These are phyloP conservation scores for Entomortierella lignicola DNA, from an alignment of 192 early-diverging fungal genomes.

Conservation along the genomic window DNA sequence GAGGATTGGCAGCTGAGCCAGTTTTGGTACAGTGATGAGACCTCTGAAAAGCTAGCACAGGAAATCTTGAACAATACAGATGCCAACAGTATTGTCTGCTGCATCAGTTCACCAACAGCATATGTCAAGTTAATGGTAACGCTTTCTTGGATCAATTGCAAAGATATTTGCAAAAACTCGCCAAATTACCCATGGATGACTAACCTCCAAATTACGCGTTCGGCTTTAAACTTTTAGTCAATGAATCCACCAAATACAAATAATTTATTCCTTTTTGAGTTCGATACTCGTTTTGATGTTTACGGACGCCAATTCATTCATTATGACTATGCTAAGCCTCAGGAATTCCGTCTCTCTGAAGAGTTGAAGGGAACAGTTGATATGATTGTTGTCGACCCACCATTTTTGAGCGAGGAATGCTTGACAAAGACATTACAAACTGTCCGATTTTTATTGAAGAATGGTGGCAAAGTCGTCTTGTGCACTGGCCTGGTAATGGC, in stretches of 20 bases:
- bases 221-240: slow-evolving; percentile 29
- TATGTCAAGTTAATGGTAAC: slow-evolving; percentile 73
- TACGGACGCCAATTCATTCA: slow-evolving; percentile 75
- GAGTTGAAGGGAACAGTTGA: slow-evolving; percentile 67
- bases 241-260: slow-evolving; percentile 40
- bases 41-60: slow-evolving; percentile 46
- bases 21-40: slow-evolving; percentile 62
- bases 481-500: slow-evolving; percentile 62
- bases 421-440: slow-evolving; percentile 74
- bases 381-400: slow-evolving; percentile 82
- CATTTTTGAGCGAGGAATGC: slow-evolving; percentile 83
- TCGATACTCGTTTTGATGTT: slow-evolving; percentile 77
- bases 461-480: slow-evolving; percentile 64
- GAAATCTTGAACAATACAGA: slow-evolving; percentile 54
- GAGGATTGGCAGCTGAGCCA: slow-evolving; percentile 86
- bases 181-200: neutral
- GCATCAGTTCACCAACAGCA: slow-evolving; percentile 71
- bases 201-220: too few species aligned
- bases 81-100: slow-evolving; percentile 59
- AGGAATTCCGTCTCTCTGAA: slow-evolving; percentile 56
- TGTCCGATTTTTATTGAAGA: slow-evolving; percentile 61
- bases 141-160: neutral
- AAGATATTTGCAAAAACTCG: neutral
- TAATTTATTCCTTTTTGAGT: slow-evolving; percentile 76
- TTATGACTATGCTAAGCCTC: slow-evolving; percentile 81